phyloP scores from a whole-genome alignment of 2,329 filamentous ascomycete genomes.

The Penicillium sp. region DNA sequence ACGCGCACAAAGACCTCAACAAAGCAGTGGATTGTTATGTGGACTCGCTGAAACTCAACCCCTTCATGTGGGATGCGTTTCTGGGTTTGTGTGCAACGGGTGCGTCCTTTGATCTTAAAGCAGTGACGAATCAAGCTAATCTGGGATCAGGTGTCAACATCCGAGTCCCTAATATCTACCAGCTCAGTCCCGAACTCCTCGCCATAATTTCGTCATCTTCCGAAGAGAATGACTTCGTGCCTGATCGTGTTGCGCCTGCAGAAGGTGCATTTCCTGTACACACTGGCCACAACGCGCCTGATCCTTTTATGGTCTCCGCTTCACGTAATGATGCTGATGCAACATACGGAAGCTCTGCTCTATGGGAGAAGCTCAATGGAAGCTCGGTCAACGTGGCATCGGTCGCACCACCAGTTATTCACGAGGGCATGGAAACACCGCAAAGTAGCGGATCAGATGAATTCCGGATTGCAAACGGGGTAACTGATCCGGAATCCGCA shows the following conservation, averaged over 20 bases:
- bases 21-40: slow-evolving; percentile 85
- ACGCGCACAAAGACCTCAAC: slow-evolving; percentile 73
- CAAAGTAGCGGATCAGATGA: slow-evolving; percentile 46
- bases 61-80: slow-evolving; percentile 98
- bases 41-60: slow-evolving; percentile 82
- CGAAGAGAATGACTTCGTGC: slow-evolving; percentile 27
- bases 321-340: slow-evolving; percentile 34
- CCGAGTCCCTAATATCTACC: slow-evolving; percentile 83
- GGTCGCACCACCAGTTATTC: slow-evolving; percentile 31
- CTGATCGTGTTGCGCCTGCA: slow-evolving; percentile 34
- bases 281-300: slow-evolving; percentile 35
- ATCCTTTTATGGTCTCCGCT: slow-evolving; percentile 43
- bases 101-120: slow-evolving; percentile 25
- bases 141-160: slow-evolving; percentile 76
- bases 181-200: slow-evolving; percentile 64
- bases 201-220: slow-evolving; percentile 44
- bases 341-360: slow-evolving; percentile 42
- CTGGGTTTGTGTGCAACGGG: slow-evolving; percentile 78
- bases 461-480: slow-evolving; percentile 33
- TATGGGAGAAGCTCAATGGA: slow-evolving; percentile 51
- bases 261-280: slow-evolving; percentile 38
- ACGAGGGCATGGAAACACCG: slow-evolving; percentile 65
- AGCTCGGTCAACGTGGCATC: slow-evolving; percentile 44
- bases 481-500: slow-evolving; percentile 28
- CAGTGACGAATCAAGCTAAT: slow-evolving; percentile 6